phyloP scores from a whole-genome alignment of 257 asterid species.

The Penstemon newberryi region DNA sequence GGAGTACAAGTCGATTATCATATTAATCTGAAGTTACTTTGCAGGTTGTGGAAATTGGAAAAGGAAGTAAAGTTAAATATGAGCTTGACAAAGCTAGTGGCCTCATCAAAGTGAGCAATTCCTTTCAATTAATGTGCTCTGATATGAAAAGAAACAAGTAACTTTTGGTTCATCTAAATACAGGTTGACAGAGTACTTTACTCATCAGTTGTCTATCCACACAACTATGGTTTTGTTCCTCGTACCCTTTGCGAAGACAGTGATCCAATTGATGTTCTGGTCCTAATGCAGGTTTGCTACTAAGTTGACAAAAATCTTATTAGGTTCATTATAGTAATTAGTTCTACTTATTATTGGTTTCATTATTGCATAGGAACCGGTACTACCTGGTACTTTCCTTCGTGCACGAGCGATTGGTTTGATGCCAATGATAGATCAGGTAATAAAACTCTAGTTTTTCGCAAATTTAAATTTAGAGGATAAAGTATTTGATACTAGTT shows the following conservation, averaged over 20 bases:
- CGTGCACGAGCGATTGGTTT: constrained; percentile 98
- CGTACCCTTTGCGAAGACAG: constrained; percentile 88
- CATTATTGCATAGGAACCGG: constrained; percentile 62
- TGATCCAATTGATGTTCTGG: constrained; percentile 86
- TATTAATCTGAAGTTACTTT: constrained; percentile 20
- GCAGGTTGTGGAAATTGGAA: constrained; percentile 89
- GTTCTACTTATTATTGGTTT: not conserved
- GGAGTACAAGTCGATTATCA: constrained; percentile 3
- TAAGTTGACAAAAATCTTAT: not conserved
- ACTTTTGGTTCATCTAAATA: not conserved
- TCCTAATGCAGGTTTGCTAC: constrained; percentile 80
- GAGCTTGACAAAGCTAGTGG: constrained; percentile 94
- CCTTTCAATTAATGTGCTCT: constrained; percentile 1
- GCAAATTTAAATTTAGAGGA: not conserved
- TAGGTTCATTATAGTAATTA: not conserved
- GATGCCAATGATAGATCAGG: constrained; percentile 99
- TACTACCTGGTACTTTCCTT: constrained; percentile 76
- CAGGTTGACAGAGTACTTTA: constrained; percentile 89
- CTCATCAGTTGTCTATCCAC: constrained; percentile 95
- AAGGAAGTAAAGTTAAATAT: constrained; percentile 91
- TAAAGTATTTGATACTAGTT: not conserved
- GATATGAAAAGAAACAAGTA: not conserved
- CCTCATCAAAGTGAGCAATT: constrained; percentile 67
- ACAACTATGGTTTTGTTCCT: constrained; percentile 91
- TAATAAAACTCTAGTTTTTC: constrained; percentile 20